Evolutionary conservation across 176 grass and related monocot species (phyloP), one percentile per base, ranked within the genome.

Genomic region (Carex myosuroides): DNA sequence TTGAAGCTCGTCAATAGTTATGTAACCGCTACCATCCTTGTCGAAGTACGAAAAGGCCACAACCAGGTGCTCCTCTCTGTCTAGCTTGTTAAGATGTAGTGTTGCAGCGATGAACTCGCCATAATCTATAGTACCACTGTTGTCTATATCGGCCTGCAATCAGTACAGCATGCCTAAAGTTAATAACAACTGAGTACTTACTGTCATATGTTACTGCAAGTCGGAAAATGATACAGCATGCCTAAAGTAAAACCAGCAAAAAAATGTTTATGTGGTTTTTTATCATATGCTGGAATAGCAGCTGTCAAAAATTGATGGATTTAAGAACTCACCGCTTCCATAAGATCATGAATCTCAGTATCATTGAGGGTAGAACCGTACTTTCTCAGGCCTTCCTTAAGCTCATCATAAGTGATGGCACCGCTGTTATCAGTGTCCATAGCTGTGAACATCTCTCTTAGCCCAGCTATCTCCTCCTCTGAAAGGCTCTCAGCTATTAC

Each of bases 91-190:
- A 67, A 99, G 92, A 92, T 99, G 96, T 76, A 99, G 77, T 11
- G 96, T 99, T 81, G 96, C 96, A 90, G 96, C 96, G 78, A 99
- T 99, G 88, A 99, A 99, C 91, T 99, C 96, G 17, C 87, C 89
- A 69, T 99, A 99, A 66, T 99, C 96, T 86, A 99, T 99, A 29
- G 93, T 99, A 60, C 96, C 96, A 22, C 88, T 99, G 85, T 99
- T 99, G 91, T 99, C 96, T 50, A 99, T 81, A 60, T 99, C 96
- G 11, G 96, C 96, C 96, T 99, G 70, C 20, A 81, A 85, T 81
- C n/a, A 87, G 87, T 81, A 60, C 30, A 39, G 37, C 5, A 39
- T 39, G 37, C 37, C 37, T 39, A 39, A 39, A 39, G 37, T 39
- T 39, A 39, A 39, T 39, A 39, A 35, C 33, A 35, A 39, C 4